A percentile compares a stretch with the other conserved stretches of the same genome.
Conservation (phyloP, 2,329 filamentous ascomycete species). For the Parastagonospora avenae region DNA sequence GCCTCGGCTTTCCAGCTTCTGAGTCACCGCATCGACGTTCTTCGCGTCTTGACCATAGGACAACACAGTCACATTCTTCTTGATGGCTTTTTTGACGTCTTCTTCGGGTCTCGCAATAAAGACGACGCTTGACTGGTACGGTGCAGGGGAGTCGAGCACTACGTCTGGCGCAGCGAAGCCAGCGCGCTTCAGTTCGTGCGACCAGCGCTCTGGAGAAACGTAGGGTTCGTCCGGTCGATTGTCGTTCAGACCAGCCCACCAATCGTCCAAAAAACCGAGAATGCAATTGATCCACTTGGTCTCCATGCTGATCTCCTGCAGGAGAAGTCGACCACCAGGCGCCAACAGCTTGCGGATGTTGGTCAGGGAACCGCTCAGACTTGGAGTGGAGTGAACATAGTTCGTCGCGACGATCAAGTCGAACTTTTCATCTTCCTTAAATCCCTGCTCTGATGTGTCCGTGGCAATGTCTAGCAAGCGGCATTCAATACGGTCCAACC, state of each 20-base stretch:
- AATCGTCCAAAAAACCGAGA: background rate
- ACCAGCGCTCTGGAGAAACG: background rate
- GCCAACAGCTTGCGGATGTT: background rate
- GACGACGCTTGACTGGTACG: background rate
- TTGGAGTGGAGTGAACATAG: conserved; percentile 13
- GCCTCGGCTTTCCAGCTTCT: too few relatives aligned
- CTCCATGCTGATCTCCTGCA: background rate
- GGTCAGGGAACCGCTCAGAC: background rate
- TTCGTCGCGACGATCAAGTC: conserved; percentile 15
- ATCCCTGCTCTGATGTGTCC: too few relatives aligned
- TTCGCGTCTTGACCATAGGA: too few relatives aligned
- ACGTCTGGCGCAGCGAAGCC: background rate
- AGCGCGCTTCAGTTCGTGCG: background rate
- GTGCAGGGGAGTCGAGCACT: background rate
- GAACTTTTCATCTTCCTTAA: too few relatives aligned
- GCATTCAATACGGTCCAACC: too few relatives aligned
- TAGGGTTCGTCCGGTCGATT: background rate
- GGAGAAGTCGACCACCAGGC: background rate
- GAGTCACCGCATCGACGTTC: too few relatives aligned
- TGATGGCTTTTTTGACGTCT: too few relatives aligned
- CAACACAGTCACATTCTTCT: too few relatives aligned
- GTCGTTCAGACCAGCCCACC: background rate
- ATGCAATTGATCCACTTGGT: background rate
- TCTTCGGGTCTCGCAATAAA: too few relatives aligned
- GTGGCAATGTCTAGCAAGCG: too few relatives aligned